Evolutionary conservation across 306 rosid species (phyloP).

Genomic region (Prunus mongolica): DNA sequence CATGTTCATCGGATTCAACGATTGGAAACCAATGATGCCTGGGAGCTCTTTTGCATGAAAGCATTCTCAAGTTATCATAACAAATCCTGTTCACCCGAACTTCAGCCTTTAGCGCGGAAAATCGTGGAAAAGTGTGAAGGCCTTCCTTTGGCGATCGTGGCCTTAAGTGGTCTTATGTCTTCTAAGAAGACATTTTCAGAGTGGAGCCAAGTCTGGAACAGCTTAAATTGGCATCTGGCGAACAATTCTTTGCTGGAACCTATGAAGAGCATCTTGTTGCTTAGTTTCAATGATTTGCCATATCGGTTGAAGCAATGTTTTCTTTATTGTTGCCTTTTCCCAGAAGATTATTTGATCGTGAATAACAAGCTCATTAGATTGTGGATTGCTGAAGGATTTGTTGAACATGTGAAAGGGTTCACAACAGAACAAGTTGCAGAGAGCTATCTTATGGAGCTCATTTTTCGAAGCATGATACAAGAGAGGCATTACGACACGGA

Average conservation of each 20-base stretch:
- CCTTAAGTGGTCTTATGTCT: conserved; percentile 17
- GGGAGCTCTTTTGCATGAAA: conserved; percentile 21
- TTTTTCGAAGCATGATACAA: conserved; percentile 15
- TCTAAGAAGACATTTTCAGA: conserved; percentile 6
- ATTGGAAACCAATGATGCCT: background rate
- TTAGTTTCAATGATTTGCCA: conserved; percentile 26
- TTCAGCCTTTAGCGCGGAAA: background rate
- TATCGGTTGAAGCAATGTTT: conserved; percentile 15
- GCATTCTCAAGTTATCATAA: conserved; percentile 2
- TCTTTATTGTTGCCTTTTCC: background rate
- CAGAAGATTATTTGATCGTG: background rate
- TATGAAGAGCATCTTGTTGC: conserved; percentile 13
- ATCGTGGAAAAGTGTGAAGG: conserved; percentile 18
- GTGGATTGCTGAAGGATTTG: conserved; percentile 24
- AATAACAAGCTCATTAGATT: background rate
- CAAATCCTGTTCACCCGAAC: background rate
- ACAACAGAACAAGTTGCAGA: conserved; percentile 4
- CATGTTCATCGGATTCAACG: background rate
- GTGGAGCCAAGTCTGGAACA: conserved; percentile 14
- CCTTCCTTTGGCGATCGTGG: conserved; percentile 15
- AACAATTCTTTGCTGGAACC: background rate
- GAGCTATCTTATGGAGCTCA: conserved; percentile 19
- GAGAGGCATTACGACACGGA: background rate
- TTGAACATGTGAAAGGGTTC: background rate
- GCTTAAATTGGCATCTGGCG: conserved; percentile 10